Percentiles rank a stretch among this genome's conserved stretches.
phyloP scores from a whole-genome alignment of 768 basidiomycete genomes.

The Collybia mongolica region DNA sequence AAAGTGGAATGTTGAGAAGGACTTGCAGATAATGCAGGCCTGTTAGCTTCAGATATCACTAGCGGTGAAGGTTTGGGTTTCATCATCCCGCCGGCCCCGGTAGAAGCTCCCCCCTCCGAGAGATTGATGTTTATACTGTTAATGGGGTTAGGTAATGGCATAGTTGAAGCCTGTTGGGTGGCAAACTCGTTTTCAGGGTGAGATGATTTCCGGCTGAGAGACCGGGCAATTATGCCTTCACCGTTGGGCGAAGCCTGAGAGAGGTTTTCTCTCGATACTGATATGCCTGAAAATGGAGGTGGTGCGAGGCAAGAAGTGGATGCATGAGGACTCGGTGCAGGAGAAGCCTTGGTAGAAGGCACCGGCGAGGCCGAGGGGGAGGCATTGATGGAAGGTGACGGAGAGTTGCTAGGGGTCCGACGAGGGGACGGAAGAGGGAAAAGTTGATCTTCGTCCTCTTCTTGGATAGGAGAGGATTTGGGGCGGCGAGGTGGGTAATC shows the following conservation, averaged over 20 bases:
- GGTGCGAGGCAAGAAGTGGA: conserved; percentile 12
- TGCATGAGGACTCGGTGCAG: no score
- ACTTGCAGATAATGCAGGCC: background rate
- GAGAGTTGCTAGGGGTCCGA: conserved; percentile 46
- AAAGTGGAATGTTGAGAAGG: background rate
- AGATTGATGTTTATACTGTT: background rate
- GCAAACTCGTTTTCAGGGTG: background rate
- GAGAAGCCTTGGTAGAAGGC: conserved; percentile 11
- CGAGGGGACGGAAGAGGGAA: conserved; percentile 62
- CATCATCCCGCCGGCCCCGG: background rate
- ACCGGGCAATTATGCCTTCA: conserved; percentile 9
- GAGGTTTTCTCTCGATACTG: conserved; percentile 6
- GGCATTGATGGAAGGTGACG: conserved; percentile 19
- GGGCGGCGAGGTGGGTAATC: conserved; percentile 14
- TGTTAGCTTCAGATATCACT: background rate
- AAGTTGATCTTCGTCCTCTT: conserved; percentile 55
- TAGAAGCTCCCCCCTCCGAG: background rate
- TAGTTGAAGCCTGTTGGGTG: background rate
- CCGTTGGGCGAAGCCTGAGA: background rate
- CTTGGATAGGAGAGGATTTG: conserved; percentile 41
- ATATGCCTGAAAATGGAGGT: background rate
- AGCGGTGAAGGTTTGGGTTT: background rate
- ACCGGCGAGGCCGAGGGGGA: conserved; percentile 18
- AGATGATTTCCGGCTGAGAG: conserved; percentile 14
- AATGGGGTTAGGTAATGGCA: background rate